Percentiles rank a stretch among this genome's conserved stretches.
phyloP scores from a whole-genome alignment of 2,329 filamentous ascomycete species.

The Eurotiales sp. region DNA sequence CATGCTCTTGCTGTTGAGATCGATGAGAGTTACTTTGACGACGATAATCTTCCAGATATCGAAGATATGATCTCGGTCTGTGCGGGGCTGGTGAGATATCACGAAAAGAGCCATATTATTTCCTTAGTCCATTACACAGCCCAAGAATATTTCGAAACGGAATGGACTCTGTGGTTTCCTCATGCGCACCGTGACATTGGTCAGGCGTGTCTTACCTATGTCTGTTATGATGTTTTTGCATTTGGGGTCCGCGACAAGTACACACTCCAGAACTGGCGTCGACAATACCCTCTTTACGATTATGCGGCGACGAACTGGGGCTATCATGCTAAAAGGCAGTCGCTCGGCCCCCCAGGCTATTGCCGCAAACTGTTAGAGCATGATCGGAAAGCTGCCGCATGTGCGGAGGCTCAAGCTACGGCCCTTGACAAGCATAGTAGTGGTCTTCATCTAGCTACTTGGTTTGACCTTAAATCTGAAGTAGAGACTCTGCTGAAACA shows the following conservation, averaged over 20 bases:
- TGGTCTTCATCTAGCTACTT: background rate
- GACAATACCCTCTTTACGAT: slow-evolving; percentile 15
- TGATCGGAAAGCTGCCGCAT: background rate
- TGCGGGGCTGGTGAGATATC: slow-evolving; percentile 30
- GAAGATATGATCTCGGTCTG: slow-evolving; percentile 25
- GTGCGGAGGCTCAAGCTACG: background rate
- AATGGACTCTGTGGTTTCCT: slow-evolving; percentile 17
- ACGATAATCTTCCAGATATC: slow-evolving; percentile 33
- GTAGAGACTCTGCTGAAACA: background rate
- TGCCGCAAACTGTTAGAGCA: background rate
- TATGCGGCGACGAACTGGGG: slow-evolving; percentile 19
- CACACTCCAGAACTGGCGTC: too few species aligned
- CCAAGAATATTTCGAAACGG: slow-evolving; percentile 28
- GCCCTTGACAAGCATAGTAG: background rate
- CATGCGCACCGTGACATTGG: slow-evolving; percentile 17
- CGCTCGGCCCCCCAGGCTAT: slow-evolving; percentile 15
- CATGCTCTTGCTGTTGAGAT: slow-evolving; percentile 43
- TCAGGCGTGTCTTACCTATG: slow-evolving; percentile 19
- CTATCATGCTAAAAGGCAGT: slow-evolving; percentile 14
- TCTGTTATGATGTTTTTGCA: slow-evolving; percentile 19
- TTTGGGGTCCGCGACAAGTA: background rate
- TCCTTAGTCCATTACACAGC: slow-evolving; percentile 32
- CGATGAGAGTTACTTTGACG: slow-evolving; percentile 26
- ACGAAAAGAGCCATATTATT: slow-evolving; percentile 26
- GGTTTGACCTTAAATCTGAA: background rate